Percentiles rank a stretch among this genome's conserved stretches.
Conservation (phyloP, 192 early-diverging fungal genomes). For the Pilaira anomala region DNA sequence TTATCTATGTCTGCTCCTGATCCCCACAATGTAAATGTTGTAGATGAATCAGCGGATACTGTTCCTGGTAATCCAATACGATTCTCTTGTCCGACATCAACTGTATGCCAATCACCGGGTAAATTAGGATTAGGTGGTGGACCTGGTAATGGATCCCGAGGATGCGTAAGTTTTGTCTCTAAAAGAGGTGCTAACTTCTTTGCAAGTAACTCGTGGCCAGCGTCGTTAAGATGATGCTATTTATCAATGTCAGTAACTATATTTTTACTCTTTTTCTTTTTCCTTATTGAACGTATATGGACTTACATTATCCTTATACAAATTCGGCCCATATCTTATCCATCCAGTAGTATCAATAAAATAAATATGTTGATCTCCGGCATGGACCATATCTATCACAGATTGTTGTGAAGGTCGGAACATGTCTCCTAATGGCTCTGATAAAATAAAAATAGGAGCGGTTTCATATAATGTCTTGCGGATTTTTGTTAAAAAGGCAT, state of each 20-base stretch:
- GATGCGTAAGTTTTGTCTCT: slow-evolving; percentile 21
- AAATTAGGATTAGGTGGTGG: slow-evolving; percentile 28
- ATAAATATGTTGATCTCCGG: slow-evolving; percentile 6
- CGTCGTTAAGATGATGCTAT: slow-evolving; percentile 25
- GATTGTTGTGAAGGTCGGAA: slow-evolving; percentile 17
- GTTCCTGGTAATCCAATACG: slow-evolving; percentile 27
- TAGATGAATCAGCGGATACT: slow-evolving; percentile 23
- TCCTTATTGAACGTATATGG: too few species aligned
- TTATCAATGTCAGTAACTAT: not conserved
- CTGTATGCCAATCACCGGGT: slow-evolving; percentile 29
- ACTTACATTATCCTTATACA: slow-evolving; percentile 15
- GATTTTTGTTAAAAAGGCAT: not conserved
- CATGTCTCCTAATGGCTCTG: slow-evolving; percentile 25
- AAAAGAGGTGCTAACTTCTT: slow-evolving; percentile 19
- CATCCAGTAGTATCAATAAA: slow-evolving; percentile 30
- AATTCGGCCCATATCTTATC: slow-evolving; percentile 23
- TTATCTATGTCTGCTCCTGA: slow-evolving; percentile 25
- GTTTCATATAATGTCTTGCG: not conserved
- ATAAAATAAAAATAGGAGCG: slow-evolving; percentile 18
- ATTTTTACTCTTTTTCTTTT: not conserved
- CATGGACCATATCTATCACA: slow-evolving; percentile 3
- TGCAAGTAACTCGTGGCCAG: slow-evolving; percentile 20
- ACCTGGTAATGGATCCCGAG: slow-evolving; percentile 19
- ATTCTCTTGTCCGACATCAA: slow-evolving; percentile 28
- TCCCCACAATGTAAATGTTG: slow-evolving; percentile 32